A percentile compares a stretch with the other conserved stretches of the same genome.
Conservation (phyloP, 257 asterid genomes). For the Nicotiana undulata region DNA sequence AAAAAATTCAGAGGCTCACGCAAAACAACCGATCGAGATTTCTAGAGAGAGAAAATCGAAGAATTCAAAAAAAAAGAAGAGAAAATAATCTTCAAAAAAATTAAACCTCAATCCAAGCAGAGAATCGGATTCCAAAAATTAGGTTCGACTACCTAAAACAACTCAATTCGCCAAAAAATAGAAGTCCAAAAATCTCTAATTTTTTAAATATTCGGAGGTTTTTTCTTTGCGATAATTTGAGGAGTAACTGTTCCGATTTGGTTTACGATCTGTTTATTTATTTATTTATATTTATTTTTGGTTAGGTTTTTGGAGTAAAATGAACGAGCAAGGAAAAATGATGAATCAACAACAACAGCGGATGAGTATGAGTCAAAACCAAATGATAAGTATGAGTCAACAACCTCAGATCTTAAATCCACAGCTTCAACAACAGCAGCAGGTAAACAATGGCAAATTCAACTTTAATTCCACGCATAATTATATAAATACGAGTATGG, state of each 20-base stretch:
- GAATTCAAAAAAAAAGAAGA: not conserved
- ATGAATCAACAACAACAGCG: slow-evolving; percentile 35
- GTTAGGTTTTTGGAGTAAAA: slow-evolving; percentile 7
- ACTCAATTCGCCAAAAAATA: not conserved
- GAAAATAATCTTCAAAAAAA: not conserved
- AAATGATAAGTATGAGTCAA: slow-evolving; percentile 24
- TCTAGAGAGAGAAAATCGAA: not conserved
- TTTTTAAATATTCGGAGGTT: not conserved
- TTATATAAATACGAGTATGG: too few species aligned
- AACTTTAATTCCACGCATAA: not conserved
- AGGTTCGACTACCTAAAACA: not conserved
- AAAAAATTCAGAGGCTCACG: not conserved
- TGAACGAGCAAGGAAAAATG: slow-evolving; percentile 59
- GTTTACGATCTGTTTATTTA: not conserved
- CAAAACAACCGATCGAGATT: not conserved
- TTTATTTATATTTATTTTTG: not conserved
- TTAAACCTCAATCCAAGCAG: not conserved
- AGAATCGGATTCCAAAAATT: not conserved
- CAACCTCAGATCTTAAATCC: slow-evolving; percentile 20
- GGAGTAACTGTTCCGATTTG: not conserved
- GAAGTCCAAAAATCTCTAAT: not conserved
- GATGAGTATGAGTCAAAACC: slow-evolving; percentile 33
- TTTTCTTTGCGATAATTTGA: not conserved
- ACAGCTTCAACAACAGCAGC: slow-evolving; percentile 31
- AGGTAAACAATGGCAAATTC: slow-evolving; percentile 25